Percentiles rank a stretch among this genome's conserved stretches.
phyloP scores from a whole-genome alignment of 2,329 filamentous ascomycete species.

The Alternaria alternata region DNA sequence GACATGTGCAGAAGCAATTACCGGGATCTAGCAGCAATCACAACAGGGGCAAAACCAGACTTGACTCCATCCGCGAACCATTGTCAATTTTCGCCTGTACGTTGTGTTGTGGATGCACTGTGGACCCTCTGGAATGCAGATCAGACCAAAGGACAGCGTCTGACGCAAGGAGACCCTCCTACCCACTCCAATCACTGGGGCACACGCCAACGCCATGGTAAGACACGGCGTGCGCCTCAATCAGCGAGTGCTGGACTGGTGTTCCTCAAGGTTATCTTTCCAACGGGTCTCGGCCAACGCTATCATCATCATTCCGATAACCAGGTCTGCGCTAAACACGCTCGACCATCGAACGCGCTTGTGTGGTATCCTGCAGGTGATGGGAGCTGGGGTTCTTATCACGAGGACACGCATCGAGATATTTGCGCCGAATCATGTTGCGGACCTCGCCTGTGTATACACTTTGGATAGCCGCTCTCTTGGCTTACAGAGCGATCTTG shows the following conservation, averaged over 20 bases:
- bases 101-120: neutral
- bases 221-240: slow-evolving; percentile 23
- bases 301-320: slow-evolving; percentile 31
- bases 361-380: slow-evolving; percentile 24
- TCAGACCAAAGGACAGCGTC: slow-evolving; percentile 13
- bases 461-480: slow-evolving; percentile 7
- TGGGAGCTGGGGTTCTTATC: slow-evolving; percentile 27
- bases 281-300: slow-evolving; percentile 17
- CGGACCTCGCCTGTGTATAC: slow-evolving; percentile 36
- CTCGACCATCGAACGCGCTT: slow-evolving; percentile 22
- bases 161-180: slow-evolving; percentile 20
- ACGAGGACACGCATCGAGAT: slow-evolving; percentile 23
- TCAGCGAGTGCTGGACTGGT: slow-evolving; percentile 21
- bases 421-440: slow-evolving; percentile 23
- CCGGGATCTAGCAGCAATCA: slow-evolving; percentile 1
- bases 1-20: slow-evolving; percentile 1
- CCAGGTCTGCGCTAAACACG: slow-evolving; percentile 33
- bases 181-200: slow-evolving; percentile 8
- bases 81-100: neutral
- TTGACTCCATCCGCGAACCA: neutral
- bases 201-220: slow-evolving; percentile 19
- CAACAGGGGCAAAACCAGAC: neutral
- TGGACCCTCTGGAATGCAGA: slow-evolving; percentile 25
- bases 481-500: neutral
- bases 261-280: slow-evolving; percentile 27